These are phyloP conservation scores for Cercospora canescens DNA, from an alignment of 2,329 filamentous ascomycete genomes.

Conservation along the genomic window DNA sequence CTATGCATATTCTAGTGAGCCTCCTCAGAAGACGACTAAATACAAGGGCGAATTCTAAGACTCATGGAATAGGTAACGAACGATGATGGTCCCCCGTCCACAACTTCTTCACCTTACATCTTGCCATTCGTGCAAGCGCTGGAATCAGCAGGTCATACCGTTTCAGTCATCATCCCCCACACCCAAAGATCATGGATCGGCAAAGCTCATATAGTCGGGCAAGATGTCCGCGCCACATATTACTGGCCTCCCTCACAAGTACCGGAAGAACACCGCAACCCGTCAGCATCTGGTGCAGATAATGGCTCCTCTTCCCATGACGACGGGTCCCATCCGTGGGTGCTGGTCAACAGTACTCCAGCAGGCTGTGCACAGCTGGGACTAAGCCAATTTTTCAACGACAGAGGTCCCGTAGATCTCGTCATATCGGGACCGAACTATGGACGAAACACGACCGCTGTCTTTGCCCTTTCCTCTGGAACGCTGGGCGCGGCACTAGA, in stretches of 20 bases:
- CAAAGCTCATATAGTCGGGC: constrained; percentile 92
- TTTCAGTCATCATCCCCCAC: constrained; percentile 89
- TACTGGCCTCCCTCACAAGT: constrained; percentile 49
- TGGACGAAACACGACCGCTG: constrained; percentile 52
- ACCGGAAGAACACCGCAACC: constrained; percentile 28
- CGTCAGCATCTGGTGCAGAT: constrained; percentile 24
- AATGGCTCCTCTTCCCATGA: constrained; percentile 5
- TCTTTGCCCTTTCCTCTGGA: constrained; percentile 51
- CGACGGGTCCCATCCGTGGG: constrained; percentile 47
- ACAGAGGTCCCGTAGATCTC: constrained; percentile 45
- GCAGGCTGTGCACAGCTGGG: constrained; percentile 53
- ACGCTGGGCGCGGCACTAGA: constrained; percentile 54
- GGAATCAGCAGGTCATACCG: constrained; percentile 70
- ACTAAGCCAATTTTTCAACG: constrained; percentile 49
- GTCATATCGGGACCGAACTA: constrained; percentile 54
- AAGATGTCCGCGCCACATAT: constrained; percentile 69
- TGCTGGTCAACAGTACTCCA: constrained; percentile 52
- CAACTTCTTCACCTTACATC: constrained; percentile 51
- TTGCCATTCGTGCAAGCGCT: constrained; percentile 48
- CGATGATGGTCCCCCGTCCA: constrained; percentile 54
- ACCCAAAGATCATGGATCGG: constrained; percentile 96
- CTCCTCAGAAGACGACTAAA: background rate
- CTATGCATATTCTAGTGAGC: constrained; percentile 9
- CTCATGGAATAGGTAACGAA: constrained; percentile 45
- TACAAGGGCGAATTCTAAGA: background rate